Evolutionary conservation across 2,329 filamentous ascomycete species (phyloP).

Genomic region (Tolypocladium nubicola): DNA sequence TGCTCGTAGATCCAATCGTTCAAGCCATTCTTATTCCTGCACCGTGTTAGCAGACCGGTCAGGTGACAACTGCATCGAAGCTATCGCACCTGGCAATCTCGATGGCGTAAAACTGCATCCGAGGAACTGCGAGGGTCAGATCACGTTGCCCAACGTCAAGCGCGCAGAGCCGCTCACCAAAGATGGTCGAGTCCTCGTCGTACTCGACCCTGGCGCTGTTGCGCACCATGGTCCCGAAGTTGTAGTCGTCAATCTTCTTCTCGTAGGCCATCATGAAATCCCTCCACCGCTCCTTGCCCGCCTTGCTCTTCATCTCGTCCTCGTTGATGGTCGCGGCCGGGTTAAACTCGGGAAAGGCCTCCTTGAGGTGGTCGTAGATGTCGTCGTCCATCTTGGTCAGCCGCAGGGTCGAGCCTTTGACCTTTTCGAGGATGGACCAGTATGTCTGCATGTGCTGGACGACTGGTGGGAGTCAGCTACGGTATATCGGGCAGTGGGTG

Average conservation of each 20-base stretch:
- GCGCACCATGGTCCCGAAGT: slow-evolving; percentile 92
- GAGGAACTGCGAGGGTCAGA: slow-evolving; percentile 29
- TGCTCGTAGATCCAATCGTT: slow-evolving; percentile 98
- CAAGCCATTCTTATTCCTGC: slow-evolving; percentile 73
- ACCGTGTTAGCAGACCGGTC: slow-evolving; percentile 21
- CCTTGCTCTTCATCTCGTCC: slow-evolving; percentile 95
- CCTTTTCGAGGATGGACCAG: slow-evolving; percentile 88
- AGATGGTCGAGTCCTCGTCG: slow-evolving; percentile 80
- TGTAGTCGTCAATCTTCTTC: slow-evolving; percentile 92
- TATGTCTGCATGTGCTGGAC: slow-evolving; percentile 96
- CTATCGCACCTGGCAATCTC: slow-evolving; percentile 33
- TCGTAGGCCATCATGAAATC: slow-evolving; percentile 91
- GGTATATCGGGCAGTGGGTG: background rate
- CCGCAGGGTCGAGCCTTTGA: slow-evolving; percentile 78
- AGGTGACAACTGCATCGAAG: background rate
- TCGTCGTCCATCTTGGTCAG: slow-evolving; percentile 93
- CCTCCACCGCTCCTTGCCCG: slow-evolving; percentile 88
- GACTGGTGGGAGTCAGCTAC: slow-evolving; percentile 28
- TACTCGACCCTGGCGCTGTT: slow-evolving; percentile 73
- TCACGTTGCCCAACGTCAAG: background rate
- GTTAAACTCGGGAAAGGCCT: slow-evolving; percentile 89
- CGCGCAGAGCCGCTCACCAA: slow-evolving; percentile 45
- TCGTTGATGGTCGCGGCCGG: slow-evolving; percentile 72
- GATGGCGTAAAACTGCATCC: slow-evolving; percentile 46
- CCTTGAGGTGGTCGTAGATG: slow-evolving; percentile 80